Percentiles rank a stretch among this genome's conserved stretches.
phyloP scores from a whole-genome alignment of 2,329 filamentous ascomycete species.

The Coleophoma eucalyptorum region DNA sequence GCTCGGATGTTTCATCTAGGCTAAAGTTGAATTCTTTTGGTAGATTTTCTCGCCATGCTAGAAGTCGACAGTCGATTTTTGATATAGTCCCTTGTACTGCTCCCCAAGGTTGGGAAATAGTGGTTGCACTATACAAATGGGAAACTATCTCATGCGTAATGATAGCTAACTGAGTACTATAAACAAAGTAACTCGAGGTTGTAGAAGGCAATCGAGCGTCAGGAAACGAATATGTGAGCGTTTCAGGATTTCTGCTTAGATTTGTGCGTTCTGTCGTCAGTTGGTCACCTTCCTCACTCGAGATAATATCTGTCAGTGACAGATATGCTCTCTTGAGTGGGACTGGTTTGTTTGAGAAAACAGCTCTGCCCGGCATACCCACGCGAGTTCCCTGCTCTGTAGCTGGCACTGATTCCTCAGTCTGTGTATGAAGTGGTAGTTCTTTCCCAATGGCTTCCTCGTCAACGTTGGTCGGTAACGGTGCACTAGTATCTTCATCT shows the following conservation, averaged over 20 bases:
- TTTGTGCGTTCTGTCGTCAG: neutral
- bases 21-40: conserved; percentile 11
- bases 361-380: neutral
- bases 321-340: neutral
- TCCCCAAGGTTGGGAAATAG: conserved; percentile 16
- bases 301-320: neutral
- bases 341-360: neutral
- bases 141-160: conserved; percentile 20
- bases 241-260: neutral
- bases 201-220: conserved; percentile 10
- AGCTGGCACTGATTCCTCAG: neutral
- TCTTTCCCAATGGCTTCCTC: conserved; percentile 8
- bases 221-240: conserved; percentile 4
- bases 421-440: conserved; percentile 1
- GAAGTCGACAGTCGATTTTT: conserved; percentile 14
- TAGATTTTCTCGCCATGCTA: conserved; percentile 12
- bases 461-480: conserved; percentile 17
- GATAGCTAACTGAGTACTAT: conserved; percentile 19
- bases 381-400: neutral
- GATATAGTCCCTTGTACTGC: conserved; percentile 17
- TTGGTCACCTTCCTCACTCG: neutral
- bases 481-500: conserved; percentile 19
- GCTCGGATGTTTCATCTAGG: conserved; percentile 10
- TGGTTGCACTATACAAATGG: conserved; percentile 20
- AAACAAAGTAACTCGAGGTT: conserved; percentile 19